phyloP scores from a whole-genome alignment of 129 eudicot species.

The Pittosporum tobira region DNA sequence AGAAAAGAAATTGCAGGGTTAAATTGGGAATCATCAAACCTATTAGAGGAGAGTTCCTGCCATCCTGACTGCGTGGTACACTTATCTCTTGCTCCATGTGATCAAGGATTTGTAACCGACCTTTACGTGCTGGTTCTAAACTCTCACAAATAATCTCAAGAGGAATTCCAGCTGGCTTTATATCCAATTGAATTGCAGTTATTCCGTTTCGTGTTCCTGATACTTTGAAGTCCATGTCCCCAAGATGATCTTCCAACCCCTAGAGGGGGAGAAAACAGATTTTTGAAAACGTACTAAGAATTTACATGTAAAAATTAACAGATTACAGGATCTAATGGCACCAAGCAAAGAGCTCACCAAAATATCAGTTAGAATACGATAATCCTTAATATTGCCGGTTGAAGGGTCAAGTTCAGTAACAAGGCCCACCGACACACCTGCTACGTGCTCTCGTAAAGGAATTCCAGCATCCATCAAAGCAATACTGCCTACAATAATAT shows the following conservation, averaged over 20 bases:
- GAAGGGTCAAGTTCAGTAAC: too few species aligned
- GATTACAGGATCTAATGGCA: neutral
- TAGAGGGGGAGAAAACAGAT: slow-evolving; percentile 13
- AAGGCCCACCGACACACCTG: slow-evolving; percentile 93
- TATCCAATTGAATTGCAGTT: slow-evolving; percentile 88
- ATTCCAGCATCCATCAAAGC: slow-evolving; percentile 99
- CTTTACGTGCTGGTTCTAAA: slow-evolving; percentile 72
- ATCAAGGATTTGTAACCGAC: slow-evolving; percentile 71
- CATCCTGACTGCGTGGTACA: slow-evolving; percentile 62
- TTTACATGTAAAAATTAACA: neutral
- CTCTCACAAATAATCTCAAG: slow-evolving; percentile 78
- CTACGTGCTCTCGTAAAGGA: slow-evolving; percentile 78
- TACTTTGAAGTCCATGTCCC: slow-evolving; percentile 97
- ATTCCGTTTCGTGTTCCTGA: slow-evolving; percentile 90
- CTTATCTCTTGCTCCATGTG: slow-evolving; percentile 83
- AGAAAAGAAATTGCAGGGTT: neutral
- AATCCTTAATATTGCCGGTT: slow-evolving; percentile 69
- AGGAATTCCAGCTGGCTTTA: slow-evolving; percentile 97
- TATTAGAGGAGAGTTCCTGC: slow-evolving; percentile 61
- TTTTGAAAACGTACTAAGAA: neutral
- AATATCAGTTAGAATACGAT: slow-evolving; percentile 82
- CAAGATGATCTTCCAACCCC: slow-evolving; percentile 98
- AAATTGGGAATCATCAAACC: slow-evolving; percentile 27
- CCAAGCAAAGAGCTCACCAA: slow-evolving; percentile 41
- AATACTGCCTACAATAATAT: slow-evolving; percentile 61